These are phyloP conservation scores for Cryptococcus deneoformans DNA, from an alignment of 1,284 basidiomycete species.

Conservation along the genomic window DNA sequence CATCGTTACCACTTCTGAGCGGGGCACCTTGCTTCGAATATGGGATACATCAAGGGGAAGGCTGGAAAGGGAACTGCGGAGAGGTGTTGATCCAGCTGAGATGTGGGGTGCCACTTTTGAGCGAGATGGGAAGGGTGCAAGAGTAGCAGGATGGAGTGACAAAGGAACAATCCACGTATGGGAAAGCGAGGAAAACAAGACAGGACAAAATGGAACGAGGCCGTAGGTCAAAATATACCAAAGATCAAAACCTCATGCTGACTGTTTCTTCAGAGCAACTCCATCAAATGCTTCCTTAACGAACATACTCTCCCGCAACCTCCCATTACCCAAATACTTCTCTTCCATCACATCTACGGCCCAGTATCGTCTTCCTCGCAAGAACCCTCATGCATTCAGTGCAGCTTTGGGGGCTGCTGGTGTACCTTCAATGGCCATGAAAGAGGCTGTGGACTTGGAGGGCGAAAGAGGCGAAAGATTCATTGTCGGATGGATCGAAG, in stretches of 20 bases:
- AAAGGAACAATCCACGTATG: constrained; percentile 93
- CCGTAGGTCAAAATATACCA: constrained; percentile 5
- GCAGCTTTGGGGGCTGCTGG: constrained; percentile 43
- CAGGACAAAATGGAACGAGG: neutral
- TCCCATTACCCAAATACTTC: constrained; percentile 88
- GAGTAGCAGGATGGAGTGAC: constrained; percentile 66
- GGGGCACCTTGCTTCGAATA: constrained; percentile 82
- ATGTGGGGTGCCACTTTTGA: constrained; percentile 74
- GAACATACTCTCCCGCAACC: constrained; percentile 67
- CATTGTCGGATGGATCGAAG: constrained; percentile 76
- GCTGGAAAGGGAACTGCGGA: constrained; percentile 73
- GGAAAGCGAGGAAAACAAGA: constrained; percentile 41
- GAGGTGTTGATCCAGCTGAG: constrained; percentile 85
- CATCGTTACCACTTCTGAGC: constrained; percentile 78
- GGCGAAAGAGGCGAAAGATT: constrained; percentile 67
- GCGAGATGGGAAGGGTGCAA: constrained; percentile 16
- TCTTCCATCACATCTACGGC: constrained; percentile 91
- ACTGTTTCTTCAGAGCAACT: constrained; percentile 7
- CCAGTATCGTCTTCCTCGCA: constrained; percentile 78
- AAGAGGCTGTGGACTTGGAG: constrained; percentile 45
- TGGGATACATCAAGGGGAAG: constrained; percentile 80
- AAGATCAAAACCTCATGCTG: neutral
- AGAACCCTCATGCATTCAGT: constrained; percentile 46
- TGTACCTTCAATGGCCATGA: constrained; percentile 38
- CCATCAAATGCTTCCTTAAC: constrained; percentile 57